A percentile compares a stretch with the other conserved stretches of the same genome.
phyloP scores from a whole-genome alignment of 371 early-diverging fungal genomes.

The Mortierella sp. region DNA sequence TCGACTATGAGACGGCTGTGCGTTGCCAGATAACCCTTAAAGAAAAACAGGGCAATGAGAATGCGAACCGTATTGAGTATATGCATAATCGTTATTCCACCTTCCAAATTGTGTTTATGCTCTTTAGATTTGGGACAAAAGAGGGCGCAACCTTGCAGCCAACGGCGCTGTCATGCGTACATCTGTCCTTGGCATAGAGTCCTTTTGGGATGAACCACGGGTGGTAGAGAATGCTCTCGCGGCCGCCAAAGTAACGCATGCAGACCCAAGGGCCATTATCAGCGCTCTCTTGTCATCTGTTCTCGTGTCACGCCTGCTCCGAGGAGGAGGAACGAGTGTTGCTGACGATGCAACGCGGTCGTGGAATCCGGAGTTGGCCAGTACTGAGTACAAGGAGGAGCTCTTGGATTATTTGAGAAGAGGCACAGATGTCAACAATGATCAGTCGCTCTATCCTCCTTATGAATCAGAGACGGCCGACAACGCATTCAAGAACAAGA shows the following conservation, averaged over 20 bases:
- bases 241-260: conserved; percentile 71
- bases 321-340: conserved; percentile 39
- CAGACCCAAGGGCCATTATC: conserved; percentile 75
- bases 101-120: too few relatives aligned
- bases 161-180: conserved; percentile 77
- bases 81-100: background rate
- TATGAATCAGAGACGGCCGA: conserved; percentile 25
- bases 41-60: too few relatives aligned
- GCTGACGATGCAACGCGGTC: conserved; percentile 37
- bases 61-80: too few relatives aligned
- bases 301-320: conserved; percentile 66
- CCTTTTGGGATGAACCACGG: conserved; percentile 72
- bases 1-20: too few relatives aligned
- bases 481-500: conserved; percentile 22
- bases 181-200: conserved; percentile 65
- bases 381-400: conserved; percentile 23
- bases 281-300: conserved; percentile 67
- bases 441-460: conserved; percentile 19
- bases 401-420: conserved; percentile 40
- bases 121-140: conserved; percentile 45
- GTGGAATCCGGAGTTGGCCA: conserved; percentile 46
- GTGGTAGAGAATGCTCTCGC: conserved; percentile 69
- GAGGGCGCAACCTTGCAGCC: conserved; percentile 57
- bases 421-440: conserved; percentile 28
- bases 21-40: too few relatives aligned